Conservation (phyloP, 1,284 basidiomycete species). For the Boletus subluridellus region DNA sequence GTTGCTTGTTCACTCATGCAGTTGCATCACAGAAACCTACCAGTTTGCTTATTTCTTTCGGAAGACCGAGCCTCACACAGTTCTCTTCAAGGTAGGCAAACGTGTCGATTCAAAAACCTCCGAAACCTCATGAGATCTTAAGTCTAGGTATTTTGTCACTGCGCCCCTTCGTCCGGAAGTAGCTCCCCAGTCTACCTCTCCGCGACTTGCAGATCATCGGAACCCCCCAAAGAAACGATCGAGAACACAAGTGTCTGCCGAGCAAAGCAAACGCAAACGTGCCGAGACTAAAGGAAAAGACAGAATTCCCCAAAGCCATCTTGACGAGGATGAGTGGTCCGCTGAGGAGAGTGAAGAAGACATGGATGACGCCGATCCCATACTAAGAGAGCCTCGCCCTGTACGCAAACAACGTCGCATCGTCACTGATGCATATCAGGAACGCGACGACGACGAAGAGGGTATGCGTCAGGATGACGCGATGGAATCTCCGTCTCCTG, state of each 20-base stretch:
- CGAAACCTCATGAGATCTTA: constrained; percentile 14
- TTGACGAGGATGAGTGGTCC: constrained; percentile 25
- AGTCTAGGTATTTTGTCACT: constrained; percentile 56
- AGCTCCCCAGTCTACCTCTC: background rate
- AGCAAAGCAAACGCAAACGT: constrained; percentile 40
- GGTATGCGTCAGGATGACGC: constrained; percentile 22
- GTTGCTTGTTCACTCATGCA: background rate
- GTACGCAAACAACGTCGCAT: constrained; percentile 29
- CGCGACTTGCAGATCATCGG: background rate
- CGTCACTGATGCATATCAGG: constrained; percentile 18
- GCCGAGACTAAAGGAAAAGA: constrained; percentile 44
- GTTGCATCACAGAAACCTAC: constrained; percentile 53
- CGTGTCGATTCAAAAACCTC: background rate
- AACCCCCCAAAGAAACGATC: constrained; percentile 25
- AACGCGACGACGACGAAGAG: constrained; percentile 24
- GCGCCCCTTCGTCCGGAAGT: constrained; percentile 34
- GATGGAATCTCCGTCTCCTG: constrained; percentile 13
- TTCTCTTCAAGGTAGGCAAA: constrained; percentile 62
- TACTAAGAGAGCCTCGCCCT: constrained; percentile 21
- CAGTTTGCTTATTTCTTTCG: constrained; percentile 80
- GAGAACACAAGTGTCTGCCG: constrained; percentile 10
- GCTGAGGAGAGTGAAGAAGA: constrained; percentile 28
- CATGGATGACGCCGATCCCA: constrained; percentile 1
- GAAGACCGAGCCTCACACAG: constrained; percentile 68
- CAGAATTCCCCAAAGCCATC: constrained; percentile 29